A percentile compares a stretch with the other conserved stretches of the same genome.
Conservation (phyloP, 768 basidiomycete species). For the Kwoniella dejecticola region DNA sequence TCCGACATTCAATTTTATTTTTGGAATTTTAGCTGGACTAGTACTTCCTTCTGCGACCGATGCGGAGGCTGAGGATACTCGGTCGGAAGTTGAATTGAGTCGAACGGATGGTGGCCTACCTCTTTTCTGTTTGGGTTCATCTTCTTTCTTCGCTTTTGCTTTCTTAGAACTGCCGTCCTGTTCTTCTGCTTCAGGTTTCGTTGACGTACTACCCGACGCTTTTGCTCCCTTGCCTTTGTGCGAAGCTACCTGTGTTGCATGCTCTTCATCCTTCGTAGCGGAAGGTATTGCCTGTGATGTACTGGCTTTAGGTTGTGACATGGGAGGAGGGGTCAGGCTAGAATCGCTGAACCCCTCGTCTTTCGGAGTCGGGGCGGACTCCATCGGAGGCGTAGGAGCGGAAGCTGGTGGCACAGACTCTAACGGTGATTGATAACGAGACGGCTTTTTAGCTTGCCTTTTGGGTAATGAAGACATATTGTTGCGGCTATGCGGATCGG, state of each 20-base stretch:
- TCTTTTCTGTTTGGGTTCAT: background rate
- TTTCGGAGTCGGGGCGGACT: conserved; percentile 3
- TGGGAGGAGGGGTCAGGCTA: conserved; percentile 11
- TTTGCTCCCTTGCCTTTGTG: too few relatives aligned
- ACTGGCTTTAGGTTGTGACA: background rate
- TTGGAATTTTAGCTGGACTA: conserved; percentile 1
- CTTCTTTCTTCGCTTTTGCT: background rate
- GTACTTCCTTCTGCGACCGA: conserved; percentile 4
- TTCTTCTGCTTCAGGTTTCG: too few relatives aligned
- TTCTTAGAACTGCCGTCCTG: background rate
- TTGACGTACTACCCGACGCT: too few relatives aligned
- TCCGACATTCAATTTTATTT: conserved; percentile 7
- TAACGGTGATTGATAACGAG: conserved; percentile 2
- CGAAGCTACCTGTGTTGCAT: background rate
- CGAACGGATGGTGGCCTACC: background rate
- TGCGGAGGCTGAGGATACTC: background rate
- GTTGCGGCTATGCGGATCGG: background rate
- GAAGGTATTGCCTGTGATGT: background rate
- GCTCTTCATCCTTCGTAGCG: background rate
- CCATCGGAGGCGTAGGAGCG: too few relatives aligned
- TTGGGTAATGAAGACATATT: conserved; percentile 2
- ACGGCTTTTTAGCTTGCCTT: background rate
- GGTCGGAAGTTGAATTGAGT: background rate
- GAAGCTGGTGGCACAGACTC: background rate
- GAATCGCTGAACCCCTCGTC: conserved; percentile 10